These are phyloP conservation scores for Acanthamoeba sp. DNA, from an alignment of 208 protist species.

Conservation along the genomic window DNA sequence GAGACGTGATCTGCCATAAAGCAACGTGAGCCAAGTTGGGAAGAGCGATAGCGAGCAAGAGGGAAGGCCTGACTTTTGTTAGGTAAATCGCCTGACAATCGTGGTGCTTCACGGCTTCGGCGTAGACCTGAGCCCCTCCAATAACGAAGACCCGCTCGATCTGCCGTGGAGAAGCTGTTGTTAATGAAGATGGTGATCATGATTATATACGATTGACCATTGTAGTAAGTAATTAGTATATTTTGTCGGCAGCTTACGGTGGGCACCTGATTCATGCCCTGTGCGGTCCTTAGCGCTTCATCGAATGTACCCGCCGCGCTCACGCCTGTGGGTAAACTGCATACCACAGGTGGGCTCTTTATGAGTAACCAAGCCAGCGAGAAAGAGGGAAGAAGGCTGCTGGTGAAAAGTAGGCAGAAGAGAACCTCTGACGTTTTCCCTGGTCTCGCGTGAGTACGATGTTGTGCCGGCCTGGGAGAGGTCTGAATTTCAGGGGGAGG, in stretches of 20 bases:
- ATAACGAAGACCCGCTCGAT: constrained; percentile 85
- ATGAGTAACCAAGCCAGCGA: not conserved
- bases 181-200: not conserved
- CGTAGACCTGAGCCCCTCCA: constrained; percentile 84
- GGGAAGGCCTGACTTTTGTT: not conserved
- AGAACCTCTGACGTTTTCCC: not conserved
- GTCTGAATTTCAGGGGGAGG: constrained; percentile 86
- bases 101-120: constrained; percentile 58
- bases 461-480: constrained; percentile 84
- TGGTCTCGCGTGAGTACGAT: constrained; percentile 82
- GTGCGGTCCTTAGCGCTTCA: not conserved
- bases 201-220: no score
- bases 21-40: no score
- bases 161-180: not conserved
- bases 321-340: not conserved
- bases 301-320: not conserved
- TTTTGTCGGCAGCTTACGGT: not conserved
- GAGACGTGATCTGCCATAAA: not conserved
- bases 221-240: no score
- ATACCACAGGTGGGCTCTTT: no score
- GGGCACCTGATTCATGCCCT: not conserved
- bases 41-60: not conserved
- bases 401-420: no score
- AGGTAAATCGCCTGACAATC: constrained; percentile 40
- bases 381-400: not conserved